Evolutionary conservation across 768 basidiomycete species (phyloP).

Genomic region (Boletus huronensis): DNA sequence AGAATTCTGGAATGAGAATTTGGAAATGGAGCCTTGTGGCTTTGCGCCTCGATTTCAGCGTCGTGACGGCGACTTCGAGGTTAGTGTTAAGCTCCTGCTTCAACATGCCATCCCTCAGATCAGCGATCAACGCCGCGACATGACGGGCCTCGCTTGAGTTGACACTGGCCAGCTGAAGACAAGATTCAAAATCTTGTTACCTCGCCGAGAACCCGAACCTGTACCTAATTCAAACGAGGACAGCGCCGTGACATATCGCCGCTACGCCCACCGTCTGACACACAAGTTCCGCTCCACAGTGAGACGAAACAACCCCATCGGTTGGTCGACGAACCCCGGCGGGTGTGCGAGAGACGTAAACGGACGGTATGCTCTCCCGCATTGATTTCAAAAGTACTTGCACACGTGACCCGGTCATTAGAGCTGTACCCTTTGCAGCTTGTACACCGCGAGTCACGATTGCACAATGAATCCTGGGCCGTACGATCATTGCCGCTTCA

Average conservation of each 20-base stretch:
- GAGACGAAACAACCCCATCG: background rate
- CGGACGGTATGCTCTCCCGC: background rate
- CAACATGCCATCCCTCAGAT: background rate
- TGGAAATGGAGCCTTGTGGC: background rate
- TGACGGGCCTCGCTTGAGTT: constrained; percentile 1
- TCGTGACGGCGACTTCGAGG: background rate
- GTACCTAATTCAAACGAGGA: background rate
- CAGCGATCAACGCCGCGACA: background rate
- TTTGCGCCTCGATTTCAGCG: background rate
- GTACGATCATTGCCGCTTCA: background rate
- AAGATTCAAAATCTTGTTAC: background rate
- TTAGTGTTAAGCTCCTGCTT: background rate
- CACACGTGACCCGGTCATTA: background rate
- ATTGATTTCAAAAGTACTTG: background rate
- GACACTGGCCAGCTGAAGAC: background rate
- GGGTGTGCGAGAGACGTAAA: constrained; percentile 9
- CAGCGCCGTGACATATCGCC: background rate
- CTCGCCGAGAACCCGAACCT: background rate
- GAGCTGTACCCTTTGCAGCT: background rate
- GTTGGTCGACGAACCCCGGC: background rate
- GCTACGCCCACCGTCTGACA: background rate
- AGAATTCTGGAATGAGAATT: background rate
- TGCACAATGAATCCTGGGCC: background rate
- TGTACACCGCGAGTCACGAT: background rate
- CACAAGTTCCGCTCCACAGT: constrained; percentile 13